Evolutionary conservation across 1,139 yeast genomes (phyloP), one percentile per base, ranked within the genome.

Genomic region (Saccharomycopsis crataegensis): DNA sequence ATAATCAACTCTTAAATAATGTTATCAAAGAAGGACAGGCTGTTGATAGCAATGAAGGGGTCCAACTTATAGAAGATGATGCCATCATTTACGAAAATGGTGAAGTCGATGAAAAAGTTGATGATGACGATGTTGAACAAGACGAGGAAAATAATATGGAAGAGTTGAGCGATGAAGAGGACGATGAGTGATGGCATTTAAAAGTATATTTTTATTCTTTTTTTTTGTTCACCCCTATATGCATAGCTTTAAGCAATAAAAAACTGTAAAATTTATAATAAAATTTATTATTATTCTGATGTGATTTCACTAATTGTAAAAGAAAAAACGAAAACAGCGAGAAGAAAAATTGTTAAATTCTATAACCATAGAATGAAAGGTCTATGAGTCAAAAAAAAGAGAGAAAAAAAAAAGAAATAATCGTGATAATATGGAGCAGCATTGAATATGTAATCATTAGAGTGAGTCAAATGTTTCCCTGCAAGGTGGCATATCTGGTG

Each of bases 401-500:
- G 43, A 40, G 17, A 41, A 6, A 32, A 32, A n/a, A 5, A 7
- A 12, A 37, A 37, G 40, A 37, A 5, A 37, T 37, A 4, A 3
- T 22, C 28, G 28, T 22, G 28, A 22, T 22, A 3, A 22, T 22
- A 22, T 22, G 28, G 4, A 22, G 4, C 4, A 22, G 4, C 4
- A 22, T 22, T 22, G 28, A n/a, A n/a, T n/a, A n/a, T n/a, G n/a
- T n/a, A n/a, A n/a, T 37, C 6, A 37, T 12, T 37, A 37, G 7
- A 37, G 5, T 37, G 14, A 17, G 6, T 41, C 33, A 49, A 42
- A 48, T 51, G 63, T 78, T 75, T 36, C 85, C 95, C 70, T 89
- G 96, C 61, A 77, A 77, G 57, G 79, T 74, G 43, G 96, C 95
- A 62, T 72, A 73, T 64, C 76, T 73, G 52, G 93, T 85, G 69